Percentiles rank a stretch among this genome's conserved stretches.
phyloP scores from a whole-genome alignment of 352 stramenopile species.

The Pythium brassicae region DNA sequence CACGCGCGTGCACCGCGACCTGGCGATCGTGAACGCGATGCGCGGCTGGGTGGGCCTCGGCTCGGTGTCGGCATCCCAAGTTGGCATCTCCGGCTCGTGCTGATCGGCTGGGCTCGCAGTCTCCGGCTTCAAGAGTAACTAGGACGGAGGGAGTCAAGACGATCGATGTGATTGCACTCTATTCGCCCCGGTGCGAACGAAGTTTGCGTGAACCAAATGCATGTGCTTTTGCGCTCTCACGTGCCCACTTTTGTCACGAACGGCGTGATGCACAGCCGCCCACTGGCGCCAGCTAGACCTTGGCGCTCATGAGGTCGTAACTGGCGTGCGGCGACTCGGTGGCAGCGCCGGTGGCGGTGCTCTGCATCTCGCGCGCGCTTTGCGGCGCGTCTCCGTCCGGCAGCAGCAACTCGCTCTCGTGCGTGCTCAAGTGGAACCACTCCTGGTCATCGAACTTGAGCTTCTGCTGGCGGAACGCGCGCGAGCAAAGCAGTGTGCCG shows the following conservation, averaged over 20 bases:
- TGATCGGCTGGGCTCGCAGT: constrained; percentile 15
- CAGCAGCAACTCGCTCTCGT: background rate
- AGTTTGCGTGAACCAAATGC: no score
- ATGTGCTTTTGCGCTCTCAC: no score
- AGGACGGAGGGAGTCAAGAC: no score
- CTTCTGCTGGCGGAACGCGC: constrained; percentile 50
- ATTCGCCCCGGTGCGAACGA: no score
- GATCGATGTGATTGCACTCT: no score
- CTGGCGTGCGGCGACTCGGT: constrained; percentile 8
- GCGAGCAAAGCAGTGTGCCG: constrained; percentile 37
- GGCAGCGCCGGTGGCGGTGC: background rate
- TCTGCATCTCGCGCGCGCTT: background rate
- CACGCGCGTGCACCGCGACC: constrained; percentile 65
- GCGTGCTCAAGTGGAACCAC: constrained; percentile 50
- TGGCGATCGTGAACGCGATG: constrained; percentile 68
- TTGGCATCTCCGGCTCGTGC: constrained; percentile 38
- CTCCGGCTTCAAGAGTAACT: no score
- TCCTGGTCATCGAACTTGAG: constrained; percentile 63
- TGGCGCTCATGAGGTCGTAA: constrained; percentile 8
- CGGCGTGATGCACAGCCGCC: no score
- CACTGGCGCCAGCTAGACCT: background rate
- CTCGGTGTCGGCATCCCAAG: constrained; percentile 21
- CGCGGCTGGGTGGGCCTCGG: constrained; percentile 39
- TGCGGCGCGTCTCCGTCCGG: constrained; percentile 1
- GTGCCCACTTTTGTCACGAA: no score